A percentile compares a stretch with the other conserved stretches of the same genome.
These are phyloP conservation scores for Sporothrix schenckii DNA, from an alignment of 2,329 filamentous ascomycete species.

Conservation along the genomic window DNA sequence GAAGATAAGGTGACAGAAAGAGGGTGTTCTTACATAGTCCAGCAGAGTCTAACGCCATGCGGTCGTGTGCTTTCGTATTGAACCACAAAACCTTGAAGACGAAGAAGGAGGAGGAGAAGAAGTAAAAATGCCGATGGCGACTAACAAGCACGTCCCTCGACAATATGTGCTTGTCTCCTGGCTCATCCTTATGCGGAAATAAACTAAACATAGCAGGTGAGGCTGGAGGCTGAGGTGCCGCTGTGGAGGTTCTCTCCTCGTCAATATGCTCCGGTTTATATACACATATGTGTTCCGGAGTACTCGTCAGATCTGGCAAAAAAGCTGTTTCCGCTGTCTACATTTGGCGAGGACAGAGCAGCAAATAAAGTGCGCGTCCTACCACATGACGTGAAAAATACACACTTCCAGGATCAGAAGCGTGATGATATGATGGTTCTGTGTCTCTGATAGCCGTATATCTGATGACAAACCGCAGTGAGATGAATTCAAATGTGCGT, in stretches of 20 bases:
- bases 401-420: neutral
- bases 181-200: neutral
- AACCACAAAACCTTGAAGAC: neutral
- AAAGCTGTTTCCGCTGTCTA: neutral
- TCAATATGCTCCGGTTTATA: neutral
- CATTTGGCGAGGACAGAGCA: neutral
- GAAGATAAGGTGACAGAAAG: neutral
- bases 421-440: neutral
- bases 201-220: constrained; percentile 3
- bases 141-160: neutral
- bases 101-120: too few relatives aligned
- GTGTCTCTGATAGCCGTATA: neutral
- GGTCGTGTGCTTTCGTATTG: neutral
- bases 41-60: neutral
- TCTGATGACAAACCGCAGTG: too few relatives aligned
- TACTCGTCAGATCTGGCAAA: neutral
- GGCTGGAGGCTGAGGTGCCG: neutral
- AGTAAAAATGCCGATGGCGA: neutral
- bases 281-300: neutral
- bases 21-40: neutral
- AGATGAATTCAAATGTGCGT: too few relatives aligned
- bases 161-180: constrained; percentile 6
- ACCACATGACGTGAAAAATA: neutral
- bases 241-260: neutral
- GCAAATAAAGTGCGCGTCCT: neutral